phyloP scores from a whole-genome alignment of 495 filamentous ascomycete species.

The Neurospora sp. region DNA sequence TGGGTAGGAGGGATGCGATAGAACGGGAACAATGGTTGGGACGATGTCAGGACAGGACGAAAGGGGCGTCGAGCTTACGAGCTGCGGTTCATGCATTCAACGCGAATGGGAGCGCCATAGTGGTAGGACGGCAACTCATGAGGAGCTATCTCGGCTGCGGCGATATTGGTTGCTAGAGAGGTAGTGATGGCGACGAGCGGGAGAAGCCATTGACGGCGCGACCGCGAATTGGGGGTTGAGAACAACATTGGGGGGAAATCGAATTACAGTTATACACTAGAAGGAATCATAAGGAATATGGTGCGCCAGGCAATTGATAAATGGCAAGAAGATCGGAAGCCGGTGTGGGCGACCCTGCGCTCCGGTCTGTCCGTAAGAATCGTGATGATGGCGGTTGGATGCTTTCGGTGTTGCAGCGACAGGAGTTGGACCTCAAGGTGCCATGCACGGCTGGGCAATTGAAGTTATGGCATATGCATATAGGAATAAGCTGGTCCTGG shows the following conservation, averaged over 20 bases:
- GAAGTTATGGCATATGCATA: neutral
- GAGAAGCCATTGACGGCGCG: neutral
- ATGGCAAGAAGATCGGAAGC: neutral
- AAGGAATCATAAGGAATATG: neutral
- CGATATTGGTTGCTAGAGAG: neutral
- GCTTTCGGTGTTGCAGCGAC: neutral
- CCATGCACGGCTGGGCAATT: neutral
- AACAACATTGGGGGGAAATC: neutral
- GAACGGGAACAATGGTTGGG: too few relatives aligned
- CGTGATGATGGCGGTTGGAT: neutral
- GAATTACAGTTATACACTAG: neutral
- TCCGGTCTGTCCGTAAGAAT: neutral
- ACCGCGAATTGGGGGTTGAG: neutral
- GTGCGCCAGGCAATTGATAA: neutral
- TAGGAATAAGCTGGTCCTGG: neutral
- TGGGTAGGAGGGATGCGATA: neutral
- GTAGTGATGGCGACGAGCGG: neutral
- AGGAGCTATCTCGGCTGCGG: neutral
- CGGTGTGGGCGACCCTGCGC: neutral
- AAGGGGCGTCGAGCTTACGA: constrained; percentile 27
- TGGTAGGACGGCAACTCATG: constrained; percentile 35
- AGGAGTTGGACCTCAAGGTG: neutral
- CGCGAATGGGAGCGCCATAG: constrained; percentile 36
- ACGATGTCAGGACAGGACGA: neutral
- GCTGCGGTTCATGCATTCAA: constrained; percentile 48